Percentiles rank a stretch among this genome's conserved stretches.
These are phyloP conservation scores for Panus rudis DNA, from an alignment of 768 basidiomycete species.

Conservation along the genomic window DNA sequence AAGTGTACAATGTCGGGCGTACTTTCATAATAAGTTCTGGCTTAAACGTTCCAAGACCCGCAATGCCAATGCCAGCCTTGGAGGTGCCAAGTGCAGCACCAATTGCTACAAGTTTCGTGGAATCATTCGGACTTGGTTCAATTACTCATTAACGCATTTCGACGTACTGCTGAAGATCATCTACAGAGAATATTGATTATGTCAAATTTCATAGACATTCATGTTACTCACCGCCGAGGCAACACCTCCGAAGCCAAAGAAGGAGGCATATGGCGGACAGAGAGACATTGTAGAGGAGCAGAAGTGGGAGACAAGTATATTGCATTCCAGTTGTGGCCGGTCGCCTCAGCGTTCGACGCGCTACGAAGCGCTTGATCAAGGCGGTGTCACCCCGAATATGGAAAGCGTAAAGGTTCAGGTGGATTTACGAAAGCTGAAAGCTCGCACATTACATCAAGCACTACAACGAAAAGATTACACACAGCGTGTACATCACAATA, in stretches of 20 bases:
- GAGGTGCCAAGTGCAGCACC: conserved; percentile 96
- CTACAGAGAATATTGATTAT: conserved; percentile 33
- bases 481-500: no score
- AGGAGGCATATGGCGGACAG: conserved; percentile 93
- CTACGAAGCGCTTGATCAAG: no score
- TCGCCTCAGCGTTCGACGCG: no score
- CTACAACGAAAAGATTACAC: no score
- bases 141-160: conserved; percentile 5
- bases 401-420: no score
- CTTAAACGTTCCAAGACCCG: conserved; percentile 87
- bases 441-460: no score
- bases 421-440: no score
- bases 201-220: not conserved
- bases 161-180: conserved; percentile 93
- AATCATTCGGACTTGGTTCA: no score
- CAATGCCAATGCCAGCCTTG: conserved; percentile 95
- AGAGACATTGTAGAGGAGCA: conserved; percentile 26
- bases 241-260: conserved; percentile 97
- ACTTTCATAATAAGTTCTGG: conserved; percentile 99
- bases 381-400: no score
- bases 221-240: conserved; percentile 69
- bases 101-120: conserved; percentile 46
- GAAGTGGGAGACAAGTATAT: not conserved
- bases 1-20: conserved; percentile 13
- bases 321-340: no score